These are phyloP conservation scores for Kurtzmaniella quercitrusa DNA, from an alignment of 1,139 yeast genomes.

Conservation along the genomic window DNA sequence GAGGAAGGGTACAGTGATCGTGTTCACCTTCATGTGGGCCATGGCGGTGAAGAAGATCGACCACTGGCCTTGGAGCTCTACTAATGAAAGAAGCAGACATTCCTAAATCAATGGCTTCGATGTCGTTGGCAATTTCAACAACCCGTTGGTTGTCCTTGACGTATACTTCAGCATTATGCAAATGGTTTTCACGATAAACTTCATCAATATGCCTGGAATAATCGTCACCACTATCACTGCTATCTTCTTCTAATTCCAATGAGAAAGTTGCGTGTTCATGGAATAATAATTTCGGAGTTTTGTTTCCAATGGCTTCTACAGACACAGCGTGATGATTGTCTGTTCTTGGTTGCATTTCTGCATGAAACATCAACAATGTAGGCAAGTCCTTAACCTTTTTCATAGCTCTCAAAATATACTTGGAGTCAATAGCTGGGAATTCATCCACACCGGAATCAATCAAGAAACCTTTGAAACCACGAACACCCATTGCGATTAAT, in stretches of 20 bases:
- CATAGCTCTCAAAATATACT: constrained; percentile 65
- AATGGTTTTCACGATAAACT: not conserved
- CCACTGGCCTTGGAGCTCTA: constrained; percentile 39
- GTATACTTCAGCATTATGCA: constrained; percentile 6
- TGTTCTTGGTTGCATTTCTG: constrained; percentile 66
- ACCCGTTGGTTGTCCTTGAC: constrained; percentile 2
- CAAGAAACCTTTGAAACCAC: constrained; percentile 89
- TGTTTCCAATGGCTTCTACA: constrained; percentile 16
- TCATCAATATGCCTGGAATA: not conserved
- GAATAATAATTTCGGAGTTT: constrained; percentile 20
- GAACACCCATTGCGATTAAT: constrained; percentile 74
- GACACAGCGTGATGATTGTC: constrained; percentile 21
- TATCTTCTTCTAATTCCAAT: constrained; percentile 17
- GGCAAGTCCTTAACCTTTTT: constrained; percentile 52
- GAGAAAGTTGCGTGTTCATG: constrained; percentile 14
- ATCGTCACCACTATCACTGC: constrained; percentile 8
- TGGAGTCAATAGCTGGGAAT: constrained; percentile 73
- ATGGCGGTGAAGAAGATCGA: constrained; percentile 23
- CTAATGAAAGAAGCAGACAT: constrained; percentile 45
- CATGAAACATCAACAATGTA: constrained; percentile 87
- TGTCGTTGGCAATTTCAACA: constrained; percentile 12
- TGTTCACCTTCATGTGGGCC: constrained; percentile 22
- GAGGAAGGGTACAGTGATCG: constrained; percentile 33
- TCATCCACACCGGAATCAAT: constrained; percentile 94
- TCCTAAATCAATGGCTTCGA: constrained; percentile 39